phyloP scores from a whole-genome alignment of 2,329 filamentous ascomycete species.

The Paraphoma chrysanthemicola region DNA sequence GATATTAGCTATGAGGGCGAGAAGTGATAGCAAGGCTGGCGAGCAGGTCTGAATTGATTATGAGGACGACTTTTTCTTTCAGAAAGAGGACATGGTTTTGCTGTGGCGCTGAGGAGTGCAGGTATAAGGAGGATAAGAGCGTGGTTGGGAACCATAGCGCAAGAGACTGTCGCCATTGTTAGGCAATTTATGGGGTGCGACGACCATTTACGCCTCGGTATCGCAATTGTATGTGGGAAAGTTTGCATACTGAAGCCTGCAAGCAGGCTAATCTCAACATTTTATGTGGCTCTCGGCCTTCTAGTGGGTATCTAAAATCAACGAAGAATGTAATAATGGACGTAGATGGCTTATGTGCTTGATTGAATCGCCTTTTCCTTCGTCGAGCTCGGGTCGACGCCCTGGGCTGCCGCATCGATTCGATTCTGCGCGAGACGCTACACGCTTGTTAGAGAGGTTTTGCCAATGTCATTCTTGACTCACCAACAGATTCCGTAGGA shows the following conservation, averaged over 20 bases:
- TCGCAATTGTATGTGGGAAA: background rate
- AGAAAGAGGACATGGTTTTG: background rate
- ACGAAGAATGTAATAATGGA: background rate
- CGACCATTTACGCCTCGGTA: background rate
- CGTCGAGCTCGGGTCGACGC: slow-evolving; percentile 22
- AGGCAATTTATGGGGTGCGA: background rate
- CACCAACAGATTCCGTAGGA: slow-evolving; percentile 88
- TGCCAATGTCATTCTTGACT: slow-evolving; percentile 36
- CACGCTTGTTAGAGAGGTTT: slow-evolving; percentile 20
- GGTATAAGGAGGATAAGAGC: background rate
- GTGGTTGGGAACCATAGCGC: background rate
- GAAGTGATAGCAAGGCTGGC: background rate
- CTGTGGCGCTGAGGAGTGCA: background rate
- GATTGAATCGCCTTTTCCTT: slow-evolving; percentile 23
- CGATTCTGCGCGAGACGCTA: slow-evolving; percentile 55
- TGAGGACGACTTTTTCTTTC: background rate
- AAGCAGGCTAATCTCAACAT: background rate
- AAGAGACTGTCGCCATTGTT: background rate
- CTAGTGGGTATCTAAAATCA: slow-evolving; percentile 36
- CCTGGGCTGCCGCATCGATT: slow-evolving; percentile 40
- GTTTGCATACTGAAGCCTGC: background rate
- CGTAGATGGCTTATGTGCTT: slow-evolving; percentile 4
- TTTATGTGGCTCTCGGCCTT: slow-evolving; percentile 24
- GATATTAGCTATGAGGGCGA: background rate
- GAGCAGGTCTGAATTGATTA: background rate